These are phyloP conservation scores for Fraxinus platypoda DNA, from an alignment of 305 asterid species.

Conservation along the genomic window DNA sequence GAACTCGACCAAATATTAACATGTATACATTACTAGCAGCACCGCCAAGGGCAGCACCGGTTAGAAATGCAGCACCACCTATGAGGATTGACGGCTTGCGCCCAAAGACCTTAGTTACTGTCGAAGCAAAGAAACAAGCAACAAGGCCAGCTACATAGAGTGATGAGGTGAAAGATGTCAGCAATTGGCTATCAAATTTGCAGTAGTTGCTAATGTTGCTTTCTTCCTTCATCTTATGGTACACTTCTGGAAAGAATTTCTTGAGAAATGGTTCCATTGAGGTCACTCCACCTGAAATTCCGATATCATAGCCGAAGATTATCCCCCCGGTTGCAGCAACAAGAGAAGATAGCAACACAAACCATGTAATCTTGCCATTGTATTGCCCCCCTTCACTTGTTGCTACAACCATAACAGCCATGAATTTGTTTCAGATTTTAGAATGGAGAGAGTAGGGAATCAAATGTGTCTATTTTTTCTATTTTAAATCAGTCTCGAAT, in stretches of 20 bases:
- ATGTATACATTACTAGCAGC: conserved; percentile 45
- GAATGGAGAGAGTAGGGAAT: neutral
- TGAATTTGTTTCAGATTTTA: neutral
- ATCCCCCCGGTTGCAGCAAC: conserved; percentile 61
- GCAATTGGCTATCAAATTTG: conserved; percentile 53
- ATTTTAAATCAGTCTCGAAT: neutral
- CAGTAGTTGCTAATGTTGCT: conserved; percentile 46
- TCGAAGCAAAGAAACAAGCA: conserved; percentile 50
- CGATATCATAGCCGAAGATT: conserved; percentile 56
- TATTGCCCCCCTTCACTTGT: conserved; percentile 27
- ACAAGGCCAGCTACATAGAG: conserved; percentile 50
- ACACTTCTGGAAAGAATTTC: conserved; percentile 52
- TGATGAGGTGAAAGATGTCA: conserved; percentile 57
- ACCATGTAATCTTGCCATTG: conserved; percentile 45
- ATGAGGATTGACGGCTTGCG: conserved; percentile 45
- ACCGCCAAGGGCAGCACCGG: conserved; percentile 47
- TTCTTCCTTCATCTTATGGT: conserved; percentile 40
- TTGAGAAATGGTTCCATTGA: conserved; percentile 39
- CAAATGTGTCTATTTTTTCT: neutral
- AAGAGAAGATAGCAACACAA: conserved; percentile 49
- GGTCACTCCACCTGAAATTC: conserved; percentile 64
- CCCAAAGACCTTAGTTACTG: conserved; percentile 45
- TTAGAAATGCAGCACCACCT: conserved; percentile 29
- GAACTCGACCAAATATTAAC: conserved; percentile 46
- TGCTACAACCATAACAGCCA: conserved; percentile 43